Conservation (phyloP, 1,284 basidiomycete species). For the Pyrrhoderma noxium region DNA sequence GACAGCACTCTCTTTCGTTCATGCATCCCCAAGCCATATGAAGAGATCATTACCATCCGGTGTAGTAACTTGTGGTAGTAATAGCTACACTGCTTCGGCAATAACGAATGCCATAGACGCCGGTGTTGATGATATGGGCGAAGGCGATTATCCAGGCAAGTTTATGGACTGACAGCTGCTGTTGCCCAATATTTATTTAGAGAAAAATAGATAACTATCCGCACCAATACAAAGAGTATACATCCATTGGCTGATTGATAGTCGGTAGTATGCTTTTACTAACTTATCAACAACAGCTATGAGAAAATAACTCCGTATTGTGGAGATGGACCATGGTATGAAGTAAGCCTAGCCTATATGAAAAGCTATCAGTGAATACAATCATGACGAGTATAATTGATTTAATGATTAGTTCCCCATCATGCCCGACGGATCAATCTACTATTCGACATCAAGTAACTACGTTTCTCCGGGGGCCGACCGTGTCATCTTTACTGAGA, state of each 20-base stretch:
- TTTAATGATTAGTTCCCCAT: constrained; percentile 24
- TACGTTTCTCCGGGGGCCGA: constrained; percentile 24
- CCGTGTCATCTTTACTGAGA: constrained; percentile 24
- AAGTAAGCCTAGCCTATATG: constrained; percentile 9
- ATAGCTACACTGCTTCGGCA: constrained; percentile 22
- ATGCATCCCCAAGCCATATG: not conserved
- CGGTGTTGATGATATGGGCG: constrained; percentile 21
- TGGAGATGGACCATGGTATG: constrained; percentile 18
- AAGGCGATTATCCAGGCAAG: constrained; percentile 21
- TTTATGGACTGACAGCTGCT: not conserved
- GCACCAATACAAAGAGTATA: constrained; percentile 18
- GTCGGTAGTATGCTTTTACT: not conserved
- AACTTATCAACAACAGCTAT: constrained; percentile 5
- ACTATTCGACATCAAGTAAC: constrained; percentile 20
- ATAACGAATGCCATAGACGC: constrained; percentile 23
- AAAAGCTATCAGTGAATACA: not conserved
- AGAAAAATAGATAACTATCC: constrained; percentile 15
- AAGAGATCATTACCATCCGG: constrained; percentile 22
- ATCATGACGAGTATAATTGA: not conserved
- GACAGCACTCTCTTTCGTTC: not conserved
- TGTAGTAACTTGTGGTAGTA: constrained; percentile 24
- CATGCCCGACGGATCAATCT: constrained; percentile 23
- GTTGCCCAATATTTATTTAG: not conserved
- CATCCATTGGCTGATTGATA: no score
- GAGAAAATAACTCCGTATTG: constrained; percentile 18